Base-by-base conservation (phyloP, 805 yeast species). In the Saturnispora hagleri region DNA sequence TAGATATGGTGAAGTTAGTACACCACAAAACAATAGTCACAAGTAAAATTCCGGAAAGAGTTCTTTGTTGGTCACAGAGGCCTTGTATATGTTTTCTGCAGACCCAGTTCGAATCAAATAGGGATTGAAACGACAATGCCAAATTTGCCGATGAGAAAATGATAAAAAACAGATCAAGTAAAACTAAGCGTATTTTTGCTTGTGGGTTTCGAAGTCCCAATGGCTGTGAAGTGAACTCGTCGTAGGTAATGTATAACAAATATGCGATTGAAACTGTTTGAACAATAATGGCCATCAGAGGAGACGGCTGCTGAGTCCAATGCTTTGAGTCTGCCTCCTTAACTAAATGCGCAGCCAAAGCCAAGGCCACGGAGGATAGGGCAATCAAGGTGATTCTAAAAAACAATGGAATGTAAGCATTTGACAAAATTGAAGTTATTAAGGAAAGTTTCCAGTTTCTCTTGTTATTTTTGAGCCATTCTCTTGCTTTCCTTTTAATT, bases 171-270 rank as follows among this genome's bases (percentile, higher is more conserved):
- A 91, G 71, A 64, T 93, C 99, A 58, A 89, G 72, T 72, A 89
- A 72, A 54, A 91, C 75, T 53, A 91, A 75, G 61, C 86, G 76
- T 73, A 93, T 77, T 64, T 93, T 93, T 24, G 86, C 88, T 54
- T 79, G 72, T 0, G 97, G 95, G 55, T 88, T 79, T 58, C 99
- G 76, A 44, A 93, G 73, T 0, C 99, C 99, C 47, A 93, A 66
- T 0, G 98, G 99, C 63, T 88, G 85, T 13, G 97, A 95, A 24
- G 83, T 77, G 67, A 88, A 91, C 67, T 93, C 99, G 66, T 93
- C 98, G 61, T 81, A 82, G 2, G 96, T 81, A 64, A 91, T 87
- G 66, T 87, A 89, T 3, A 82, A 68, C 51, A 89, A 75, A 63
- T 93, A 93, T 0, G 80, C 76, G 26, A 88, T 68, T 3, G 96